Evolutionary conservation across 208 protist genomes (phyloP).

Genomic region (Wallacemonas sp.): DNA sequence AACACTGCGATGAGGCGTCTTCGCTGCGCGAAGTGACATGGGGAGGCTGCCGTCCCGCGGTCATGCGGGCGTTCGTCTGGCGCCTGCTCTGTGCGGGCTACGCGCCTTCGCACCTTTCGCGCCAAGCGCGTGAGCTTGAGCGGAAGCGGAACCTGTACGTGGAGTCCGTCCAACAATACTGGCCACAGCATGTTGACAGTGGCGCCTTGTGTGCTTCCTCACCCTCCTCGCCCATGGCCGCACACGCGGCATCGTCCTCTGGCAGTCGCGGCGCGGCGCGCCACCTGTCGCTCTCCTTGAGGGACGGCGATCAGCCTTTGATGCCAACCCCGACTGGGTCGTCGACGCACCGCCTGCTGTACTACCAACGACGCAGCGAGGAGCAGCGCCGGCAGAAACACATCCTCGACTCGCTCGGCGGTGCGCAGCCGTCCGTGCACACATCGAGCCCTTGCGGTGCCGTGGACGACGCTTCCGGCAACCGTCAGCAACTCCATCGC

Average conservation of each 20-base stretch:
- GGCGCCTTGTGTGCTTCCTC: too few species aligned
- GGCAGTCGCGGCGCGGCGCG: too few species aligned
- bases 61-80: constrained; percentile 59
- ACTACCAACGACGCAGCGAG: not conserved
- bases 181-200: too few species aligned
- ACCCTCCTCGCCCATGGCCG: not conserved
- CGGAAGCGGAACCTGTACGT: constrained; percentile 70
- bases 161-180: constrained; percentile 52
- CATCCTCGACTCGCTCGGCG: not conserved
- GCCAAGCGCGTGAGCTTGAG: constrained; percentile 49
- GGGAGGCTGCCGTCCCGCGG: constrained; percentile 36
- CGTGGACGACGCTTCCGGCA: too few species aligned
- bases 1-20: constrained; percentile 37
- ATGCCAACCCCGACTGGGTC: too few species aligned
- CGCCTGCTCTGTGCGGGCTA: constrained; percentile 55
- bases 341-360: not conserved
- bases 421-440: not conserved
- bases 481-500: too few species aligned
- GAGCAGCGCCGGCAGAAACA: not conserved
- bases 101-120: constrained; percentile 23
- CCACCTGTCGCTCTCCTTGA: too few species aligned
- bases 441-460: too few species aligned
- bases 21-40: constrained; percentile 51
- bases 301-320: too few species aligned
- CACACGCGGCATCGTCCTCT: not conserved